Conservation (phyloP, 805 yeast genomes). For the Candida chilensis region DNA sequence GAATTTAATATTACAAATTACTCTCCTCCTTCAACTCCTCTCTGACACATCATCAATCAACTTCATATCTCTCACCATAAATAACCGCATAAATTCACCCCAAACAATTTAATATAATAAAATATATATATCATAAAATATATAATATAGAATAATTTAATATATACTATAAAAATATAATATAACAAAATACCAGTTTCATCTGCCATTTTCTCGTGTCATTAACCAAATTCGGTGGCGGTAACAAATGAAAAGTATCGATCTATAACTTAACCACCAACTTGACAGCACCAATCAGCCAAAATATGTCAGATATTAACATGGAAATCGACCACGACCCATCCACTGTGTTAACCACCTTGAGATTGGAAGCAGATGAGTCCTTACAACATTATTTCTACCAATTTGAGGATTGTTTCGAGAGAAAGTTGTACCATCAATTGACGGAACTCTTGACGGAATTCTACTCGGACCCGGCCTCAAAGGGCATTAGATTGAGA, state of each 20-base stretch:
- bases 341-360: constrained; percentile 40
- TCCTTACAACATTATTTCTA: constrained; percentile 55
- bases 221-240: not conserved
- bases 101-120: not conserved
- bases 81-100: not conserved
- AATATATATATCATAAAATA: not conserved
- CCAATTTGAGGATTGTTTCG: constrained; percentile 76
- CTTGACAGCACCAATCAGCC: not conserved
- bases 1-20: no score
- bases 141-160: not conserved
- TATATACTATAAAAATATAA: not conserved
- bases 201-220: not conserved
- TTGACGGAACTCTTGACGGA: constrained; percentile 59
- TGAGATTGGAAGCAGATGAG: constrained; percentile 59
- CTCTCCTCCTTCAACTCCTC: no score
- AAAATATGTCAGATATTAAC: not conserved
- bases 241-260: not conserved
- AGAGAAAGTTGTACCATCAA: constrained; percentile 92
- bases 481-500: constrained; percentile 49
- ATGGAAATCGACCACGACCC: constrained; percentile 32
- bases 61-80: no score
- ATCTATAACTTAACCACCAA: not conserved
- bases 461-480: constrained; percentile 48
- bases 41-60: no score
- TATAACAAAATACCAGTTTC: not conserved